Evolutionary conservation across 2,329 filamentous ascomycete species (phyloP), one percentile per base, ranked within the genome.

Genomic region (Raffaelea albimanens): DNA sequence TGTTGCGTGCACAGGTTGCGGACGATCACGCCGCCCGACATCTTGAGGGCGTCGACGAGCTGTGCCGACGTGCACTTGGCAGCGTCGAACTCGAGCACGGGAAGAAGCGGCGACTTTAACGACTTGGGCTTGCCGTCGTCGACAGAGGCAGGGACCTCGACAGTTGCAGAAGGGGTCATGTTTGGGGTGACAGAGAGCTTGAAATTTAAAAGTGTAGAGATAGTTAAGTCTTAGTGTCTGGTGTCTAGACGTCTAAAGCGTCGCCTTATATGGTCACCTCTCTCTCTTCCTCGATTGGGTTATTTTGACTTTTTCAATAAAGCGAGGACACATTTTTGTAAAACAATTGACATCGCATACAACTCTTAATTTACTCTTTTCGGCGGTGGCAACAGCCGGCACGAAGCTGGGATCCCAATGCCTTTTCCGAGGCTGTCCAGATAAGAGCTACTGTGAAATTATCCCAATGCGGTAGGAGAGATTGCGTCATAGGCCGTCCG

Each of bases 21-120:
- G 18, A 50, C 16, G 4, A 50, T 43, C 7, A 45, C 45, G 13
- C 48, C 48, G 39, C 48, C 48, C 1, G 36, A 25, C n/a, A 5
- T 10, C 38, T 33, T 43, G 21, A 50, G 39, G 3, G 21, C 45
- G 4, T 31, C 18, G 2, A 50, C 45, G 2, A 50, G 20, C 42
- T 45, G 25, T 3, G 20, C 45, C 11, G 21, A 25, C 7, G 21
- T 43, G 13, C 13, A 29, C 16, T 36, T 40, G 18, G 42, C 42
- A 5, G 29, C 42, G n/a, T 43, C 23, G 13, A 11, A 44, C 18
- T 34, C 42, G 7, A 29, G 19, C 25, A 44, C 42, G 3, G 42
- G 34, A 50, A 39, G 31, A 50, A 51, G 13, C 46, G 50, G 34
- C 34, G 34, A 38, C 34, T 38, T 38, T 8, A 16, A 38, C 34